Base-by-base conservation (phyloP, 441 rosid genomes). In the Corymbia calophylla region DNA sequence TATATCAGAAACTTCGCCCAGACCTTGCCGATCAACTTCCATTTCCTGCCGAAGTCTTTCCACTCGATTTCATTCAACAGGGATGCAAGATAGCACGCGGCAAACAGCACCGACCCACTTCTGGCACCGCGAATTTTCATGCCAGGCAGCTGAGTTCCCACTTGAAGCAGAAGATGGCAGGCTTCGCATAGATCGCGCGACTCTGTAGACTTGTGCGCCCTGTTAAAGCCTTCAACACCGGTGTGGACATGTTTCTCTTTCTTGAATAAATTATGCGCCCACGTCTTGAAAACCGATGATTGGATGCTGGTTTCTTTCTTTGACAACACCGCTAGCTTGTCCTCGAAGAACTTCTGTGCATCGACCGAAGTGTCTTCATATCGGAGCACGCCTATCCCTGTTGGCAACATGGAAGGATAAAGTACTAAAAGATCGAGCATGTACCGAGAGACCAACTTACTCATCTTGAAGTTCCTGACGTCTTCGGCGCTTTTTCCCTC, bases 31-130 rank as follows among this genome's bases (percentile, higher is more conserved):
- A 66, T 66, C 3, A 66, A 16, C 1, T 66, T 0, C 73, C 73
- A 66, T 66, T 66, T 66, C 3, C 6, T 16, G 0, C 73, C 0
- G 12, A 31, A 0, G 39, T 31, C 39, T 1, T 1, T 0, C 6
- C 1, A 31, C 73, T n/a, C 73, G 3, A 8, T 64, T 1, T 64
- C 0, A 66, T 66, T 66, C 39, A 66, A 4, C 39, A 31, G 73
- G 39, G 3, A 66, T 0, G 39, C 73, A 21, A 66, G 73, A 66
- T 31, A 11, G 39, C 73, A 66, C 0, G 73, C 39, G 10, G 29
- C 73, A 8, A 66, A 66, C 6, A 66, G 1, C 39, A 66, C 39
- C 21, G 73, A 31, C 73, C 21, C 27, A 32, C 73, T n/a, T 66
- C 13, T 66, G 73, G 19, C 73, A 31, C 39, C 11, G 73, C 39